Evolutionary conservation across 345 rosid genomes (phyloP), one percentile per base, ranked within the genome.

Genomic region (Adansonia digitata): DNA sequence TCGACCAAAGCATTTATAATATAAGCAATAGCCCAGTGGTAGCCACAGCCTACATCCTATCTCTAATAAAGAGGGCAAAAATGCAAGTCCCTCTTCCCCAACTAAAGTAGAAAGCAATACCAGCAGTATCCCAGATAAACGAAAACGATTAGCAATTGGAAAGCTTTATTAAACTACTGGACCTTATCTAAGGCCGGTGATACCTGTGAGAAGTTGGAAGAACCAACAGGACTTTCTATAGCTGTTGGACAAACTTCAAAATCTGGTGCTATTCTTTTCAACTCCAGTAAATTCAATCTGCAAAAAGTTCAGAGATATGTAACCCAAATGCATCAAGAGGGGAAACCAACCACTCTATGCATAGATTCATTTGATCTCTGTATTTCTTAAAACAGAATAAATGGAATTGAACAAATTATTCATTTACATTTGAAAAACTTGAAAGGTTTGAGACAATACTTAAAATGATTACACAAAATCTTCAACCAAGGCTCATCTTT

Each of bases 401-500:
- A 17, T 11, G 4, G 2, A 55, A 7, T 43, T 12, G 12, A 13
- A 62, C 11, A 61, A 61, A 45, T 53, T 71, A 15, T 35, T 10
- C 40, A 34, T 22, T 57, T 24, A 42, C 31, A 65, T 57, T 57
- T 8, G 14, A 56, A 74, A 5, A 48, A 12, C 35, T 60, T 2
- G 2, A 24, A 49, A 67, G 55, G 59, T 48, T 69, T 13, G 52
- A 40, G 74, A n/a, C 53, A 9, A 75, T 88, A 94, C 98, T 91
- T 87, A 53, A 91, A 81, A 75, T 81, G 78, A 52, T 90, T 74
- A 29, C 90, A 84, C 75, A 92, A 79, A 80, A 88, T 86, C 83
- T 85, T 91, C 88, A 92, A 74, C 97, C 97, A 94, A 35, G 92
- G 87, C 75, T 91, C 92, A 62, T 88, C 86, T 71, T 85, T 89